Evolutionary conservation across 352 stramenopile genomes (phyloP), one percentile per base, ranked within the genome.

Genomic region (Globisporangium paroecandrum): DNA sequence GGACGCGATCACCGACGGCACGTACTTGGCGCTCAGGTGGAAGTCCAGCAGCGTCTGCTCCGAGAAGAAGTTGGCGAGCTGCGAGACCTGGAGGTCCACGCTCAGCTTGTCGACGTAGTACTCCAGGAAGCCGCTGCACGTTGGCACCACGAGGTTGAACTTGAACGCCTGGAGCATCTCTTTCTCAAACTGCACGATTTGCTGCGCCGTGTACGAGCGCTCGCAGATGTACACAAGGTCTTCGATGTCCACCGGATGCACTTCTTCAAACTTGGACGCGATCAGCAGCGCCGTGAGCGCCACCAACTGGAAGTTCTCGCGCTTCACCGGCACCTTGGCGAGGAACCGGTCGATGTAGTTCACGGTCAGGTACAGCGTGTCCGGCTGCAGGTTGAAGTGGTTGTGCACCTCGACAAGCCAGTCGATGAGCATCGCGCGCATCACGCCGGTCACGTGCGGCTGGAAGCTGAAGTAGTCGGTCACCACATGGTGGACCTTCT

Each of bases 221-320:
- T 99, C 97, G 57, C 97, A 99, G 73, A 99, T 99, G 78, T 98
- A 99, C 62, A 99, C 89, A 46, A 99, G 82, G 74, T 99, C 97
- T 20, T 91, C 77, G 59, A 99, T 91, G 75, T 99, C 95, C 15
- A 97, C 97, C 12, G 97, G 95, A 72, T 99, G 99, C 62, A 99
- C 99, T 77, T 99, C 98, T 75, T 99, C 98, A 78, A 99, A 99
- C 85, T 99, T 99, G 27, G 97, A 98, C 15, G 97, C 97, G 64
- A 99, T 94, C 68, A 99, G 85, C 64, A 99, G 89, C 51, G 91
- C 87, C 3, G 96, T 96, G 46, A 99, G 89, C 32, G 98, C 96
- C 59, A 99, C 94, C 47, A 99, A 93, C 81, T 99, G 98, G 61
- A 99, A 95, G 64, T 98, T 96, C 43, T 91, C 87, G 32, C 95